Conservation (phyloP, 164 flowering plant genomes). For the Platanus orientalis region DNA sequence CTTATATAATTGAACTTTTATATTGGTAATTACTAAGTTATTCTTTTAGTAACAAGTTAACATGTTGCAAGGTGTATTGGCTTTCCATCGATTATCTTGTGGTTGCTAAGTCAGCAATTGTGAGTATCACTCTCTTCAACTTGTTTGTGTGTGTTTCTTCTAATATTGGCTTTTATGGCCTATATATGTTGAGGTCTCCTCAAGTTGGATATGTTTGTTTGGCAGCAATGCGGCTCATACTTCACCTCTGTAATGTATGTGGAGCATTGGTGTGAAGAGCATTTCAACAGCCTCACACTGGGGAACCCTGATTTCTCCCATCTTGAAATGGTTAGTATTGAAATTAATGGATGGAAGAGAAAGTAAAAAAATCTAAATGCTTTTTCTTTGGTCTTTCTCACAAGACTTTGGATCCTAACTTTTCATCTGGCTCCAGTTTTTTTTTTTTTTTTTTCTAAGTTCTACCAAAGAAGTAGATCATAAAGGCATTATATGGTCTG, state of each 20-base stretch:
- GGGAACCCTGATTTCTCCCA: conserved; percentile 90
- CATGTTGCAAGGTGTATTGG: conserved; percentile 80
- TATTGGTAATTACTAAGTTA: too few species aligned
- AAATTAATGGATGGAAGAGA: neutral
- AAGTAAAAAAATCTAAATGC: neutral
- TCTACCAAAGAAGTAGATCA: too few species aligned
- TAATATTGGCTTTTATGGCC: too few species aligned
- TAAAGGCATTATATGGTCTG: too few species aligned
- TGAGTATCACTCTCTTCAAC: conserved; percentile 37
- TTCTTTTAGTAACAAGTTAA: neutral
- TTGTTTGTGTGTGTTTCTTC: too few species aligned
- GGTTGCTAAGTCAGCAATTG: conserved; percentile 86
- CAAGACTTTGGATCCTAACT: neutral
- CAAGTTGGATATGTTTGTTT: conserved; percentile 10
- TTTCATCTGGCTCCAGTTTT: neutral
- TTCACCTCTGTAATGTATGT: conserved; percentile 89
- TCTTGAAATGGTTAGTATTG: conserved; percentile 53
- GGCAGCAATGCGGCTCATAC: conserved; percentile 81
- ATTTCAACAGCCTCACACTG: conserved; percentile 59
- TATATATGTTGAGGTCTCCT: neutral
- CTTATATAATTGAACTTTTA: too few species aligned
- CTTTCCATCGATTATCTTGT: conserved; percentile 83
- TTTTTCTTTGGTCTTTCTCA: neutral
- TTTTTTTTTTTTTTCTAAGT: neutral
- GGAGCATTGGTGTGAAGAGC: conserved; percentile 97